A percentile compares a stretch with the other conserved stretches of the same genome.
phyloP scores from a whole-genome alignment of 129 eudicot genomes.

The Chrysanthemum lavandulifolium region DNA sequence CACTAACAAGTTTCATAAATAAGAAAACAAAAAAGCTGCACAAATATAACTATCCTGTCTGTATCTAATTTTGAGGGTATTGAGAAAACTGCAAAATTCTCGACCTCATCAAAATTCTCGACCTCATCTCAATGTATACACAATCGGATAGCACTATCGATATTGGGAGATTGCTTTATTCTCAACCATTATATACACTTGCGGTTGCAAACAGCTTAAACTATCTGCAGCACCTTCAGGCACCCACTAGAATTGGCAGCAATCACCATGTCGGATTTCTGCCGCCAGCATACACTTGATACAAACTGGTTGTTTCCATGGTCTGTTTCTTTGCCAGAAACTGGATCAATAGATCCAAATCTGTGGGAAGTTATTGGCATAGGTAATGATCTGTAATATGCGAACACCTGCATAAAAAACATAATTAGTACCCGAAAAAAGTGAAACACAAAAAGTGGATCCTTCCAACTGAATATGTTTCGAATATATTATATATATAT shows the following conservation, averaged over 20 bases:
- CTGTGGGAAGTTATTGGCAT: slow-evolving; percentile 92
- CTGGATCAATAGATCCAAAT: slow-evolving; percentile 75
- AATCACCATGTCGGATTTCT: slow-evolving; percentile 66
- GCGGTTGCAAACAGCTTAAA: slow-evolving; percentile 23
- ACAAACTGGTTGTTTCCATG: slow-evolving; percentile 80
- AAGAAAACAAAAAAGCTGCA: slow-evolving; percentile 2
- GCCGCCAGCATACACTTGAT: slow-evolving; percentile 94
- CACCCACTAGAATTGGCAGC: slow-evolving; percentile 93
- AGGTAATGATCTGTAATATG: slow-evolving; percentile 75
- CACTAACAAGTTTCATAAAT: not conserved
- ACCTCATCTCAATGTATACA: slow-evolving; percentile 22
- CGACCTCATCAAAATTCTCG: slow-evolving; percentile 25
- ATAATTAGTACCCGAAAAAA: not conserved
- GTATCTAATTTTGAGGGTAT: not conserved
- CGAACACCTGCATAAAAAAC: slow-evolving; percentile 49
- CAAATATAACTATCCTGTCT: slow-evolving; percentile 10
- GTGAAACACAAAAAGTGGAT: not conserved
- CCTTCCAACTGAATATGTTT: not conserved
- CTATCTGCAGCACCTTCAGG: slow-evolving; percentile 61
- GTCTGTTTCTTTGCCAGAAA: slow-evolving; percentile 80
- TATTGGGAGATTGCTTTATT: slow-evolving; percentile 9
- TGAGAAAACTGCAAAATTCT: slow-evolving; percentile 26
- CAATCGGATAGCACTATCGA: slow-evolving; percentile 2
- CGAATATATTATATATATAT: not conserved
- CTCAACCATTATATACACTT: slow-evolving; percentile 3